phyloP scores from a whole-genome alignment of 805 yeast species.

The Teunomyces funiuensis region DNA sequence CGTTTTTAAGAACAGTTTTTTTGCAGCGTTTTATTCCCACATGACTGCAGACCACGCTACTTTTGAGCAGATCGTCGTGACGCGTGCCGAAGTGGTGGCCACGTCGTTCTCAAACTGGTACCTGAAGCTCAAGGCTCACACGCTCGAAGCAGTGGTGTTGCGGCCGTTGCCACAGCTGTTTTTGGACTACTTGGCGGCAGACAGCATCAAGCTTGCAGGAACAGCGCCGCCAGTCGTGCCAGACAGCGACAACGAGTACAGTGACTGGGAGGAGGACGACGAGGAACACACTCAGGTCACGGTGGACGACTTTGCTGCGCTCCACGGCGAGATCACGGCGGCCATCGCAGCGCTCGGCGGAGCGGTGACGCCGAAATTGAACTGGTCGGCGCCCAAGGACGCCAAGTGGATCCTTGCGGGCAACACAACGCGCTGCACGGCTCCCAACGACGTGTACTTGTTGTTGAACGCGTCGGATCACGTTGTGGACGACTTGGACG shows the following conservation, averaged over 20 bases:
- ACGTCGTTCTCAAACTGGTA: slow-evolving; percentile 40
- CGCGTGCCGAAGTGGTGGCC: slow-evolving; percentile 27
- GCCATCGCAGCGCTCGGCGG: slow-evolving; percentile 50
- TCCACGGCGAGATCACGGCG: slow-evolving; percentile 53
- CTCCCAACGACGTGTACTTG: slow-evolving; percentile 73
- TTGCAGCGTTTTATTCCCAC: background rate
- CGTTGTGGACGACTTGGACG: slow-evolving; percentile 77
- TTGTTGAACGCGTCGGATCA: slow-evolving; percentile 85
- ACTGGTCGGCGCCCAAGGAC: slow-evolving; percentile 97
- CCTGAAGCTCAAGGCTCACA: slow-evolving; percentile 18
- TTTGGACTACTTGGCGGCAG: slow-evolving; percentile 45
- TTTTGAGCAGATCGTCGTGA: slow-evolving; percentile 27
- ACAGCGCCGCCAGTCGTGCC: slow-evolving; percentile 32
- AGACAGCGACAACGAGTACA: slow-evolving; percentile 63
- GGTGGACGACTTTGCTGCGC: slow-evolving; percentile 50
- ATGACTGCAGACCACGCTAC: slow-evolving; percentile 17
- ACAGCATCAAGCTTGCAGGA: slow-evolving; percentile 55
- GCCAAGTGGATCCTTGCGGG: slow-evolving; percentile 88
- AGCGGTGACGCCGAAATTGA: slow-evolving; percentile 80
- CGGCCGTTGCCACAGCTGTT: slow-evolving; percentile 35
- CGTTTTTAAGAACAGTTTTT: no score
- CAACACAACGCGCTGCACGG: slow-evolving; percentile 69
- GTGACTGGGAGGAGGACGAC: slow-evolving; percentile 62
- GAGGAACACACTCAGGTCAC: slow-evolving; percentile 21
- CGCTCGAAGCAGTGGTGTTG: slow-evolving; percentile 24